Evolutionary conservation across 2,329 filamentous ascomycete genomes (phyloP).

Genomic region (Ophiostoma perfectum): DNA sequence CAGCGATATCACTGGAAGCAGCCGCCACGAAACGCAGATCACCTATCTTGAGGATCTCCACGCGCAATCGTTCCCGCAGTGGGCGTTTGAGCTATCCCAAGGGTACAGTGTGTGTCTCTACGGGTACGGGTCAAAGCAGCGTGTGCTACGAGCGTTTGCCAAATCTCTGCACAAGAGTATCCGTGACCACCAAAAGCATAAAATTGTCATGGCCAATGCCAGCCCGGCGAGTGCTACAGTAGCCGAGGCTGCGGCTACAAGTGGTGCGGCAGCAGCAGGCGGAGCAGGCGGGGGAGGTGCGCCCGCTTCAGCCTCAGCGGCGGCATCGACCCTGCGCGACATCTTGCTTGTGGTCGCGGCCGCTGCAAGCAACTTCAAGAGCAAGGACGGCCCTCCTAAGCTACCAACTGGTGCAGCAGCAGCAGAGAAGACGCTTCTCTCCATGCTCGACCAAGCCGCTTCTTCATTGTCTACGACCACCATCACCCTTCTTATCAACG

Average conservation of each 20-base stretch:
- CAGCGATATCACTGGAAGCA: neutral
- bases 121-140: slow-evolving; percentile 84
- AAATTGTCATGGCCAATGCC: slow-evolving; percentile 81
- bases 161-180: slow-evolving; percentile 55
- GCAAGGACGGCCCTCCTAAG: slow-evolving; percentile 33
- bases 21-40: slow-evolving; percentile 66
- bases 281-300: neutral
- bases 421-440: slow-evolving; percentile 62
- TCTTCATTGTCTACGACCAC: slow-evolving; percentile 30
- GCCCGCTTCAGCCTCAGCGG: slow-evolving; percentile 18
- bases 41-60: slow-evolving; percentile 70
- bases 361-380: slow-evolving; percentile 28
- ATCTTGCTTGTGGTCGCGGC: slow-evolving; percentile 65
- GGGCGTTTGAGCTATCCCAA: slow-evolving; percentile 82
- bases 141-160: slow-evolving; percentile 69
- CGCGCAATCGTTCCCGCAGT: slow-evolving; percentile 77
- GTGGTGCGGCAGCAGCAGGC: slow-evolving; percentile 26
- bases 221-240: slow-evolving; percentile 42
- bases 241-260: slow-evolving; percentile 41
- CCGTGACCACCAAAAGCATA: slow-evolving; percentile 37
- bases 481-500: slow-evolving; percentile 74
- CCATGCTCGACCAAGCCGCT: slow-evolving; percentile 50
- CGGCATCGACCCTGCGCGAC: slow-evolving; percentile 55
- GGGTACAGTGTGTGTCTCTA: slow-evolving; percentile 87
- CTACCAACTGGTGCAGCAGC: slow-evolving; percentile 58